Percentiles rank a stretch among this genome's conserved stretches.
Conservation (phyloP, 192 early-diverging fungal genomes). For the Chytriomyces hyalinus region DNA sequence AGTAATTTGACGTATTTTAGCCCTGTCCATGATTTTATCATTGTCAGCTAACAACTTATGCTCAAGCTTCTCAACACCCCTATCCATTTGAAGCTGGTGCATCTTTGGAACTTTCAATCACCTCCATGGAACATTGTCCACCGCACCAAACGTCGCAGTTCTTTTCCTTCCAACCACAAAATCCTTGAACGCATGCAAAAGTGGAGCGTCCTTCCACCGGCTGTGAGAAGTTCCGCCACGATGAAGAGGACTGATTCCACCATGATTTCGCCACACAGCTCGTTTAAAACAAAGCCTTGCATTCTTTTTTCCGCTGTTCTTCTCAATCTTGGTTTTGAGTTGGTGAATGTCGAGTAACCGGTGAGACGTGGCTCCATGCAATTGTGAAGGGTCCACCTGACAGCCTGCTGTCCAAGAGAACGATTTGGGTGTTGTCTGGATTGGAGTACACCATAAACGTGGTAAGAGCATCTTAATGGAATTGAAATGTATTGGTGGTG, state of each 20-base stretch:
- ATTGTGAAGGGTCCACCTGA: conserved; percentile 15
- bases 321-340: background rate
- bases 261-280: conserved; percentile 27
- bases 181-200: conserved; percentile 16
- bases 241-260: conserved; percentile 20
- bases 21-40: background rate
- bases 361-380: conserved; percentile 19
- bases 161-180: conserved; percentile 27
- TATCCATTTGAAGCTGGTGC: background rate
- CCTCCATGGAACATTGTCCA: background rate
- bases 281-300: conserved; percentile 12
- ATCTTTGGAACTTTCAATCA: background rate
- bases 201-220: background rate
- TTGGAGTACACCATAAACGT: conserved; percentile 17
- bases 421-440: background rate
- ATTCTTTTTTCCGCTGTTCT: background rate
- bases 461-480: conserved; percentile 28
- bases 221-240: background rate
- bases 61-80: background rate
- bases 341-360: conserved; percentile 26
- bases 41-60: background rate
- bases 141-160: background rate
- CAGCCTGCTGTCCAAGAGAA: conserved; percentile 1
- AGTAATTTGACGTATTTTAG: background rate
- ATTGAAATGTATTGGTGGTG: conserved; percentile 27